These are phyloP conservation scores for Pyronema omphalodes DNA, from an alignment of 495 filamentous ascomycete species.

Conservation along the genomic window DNA sequence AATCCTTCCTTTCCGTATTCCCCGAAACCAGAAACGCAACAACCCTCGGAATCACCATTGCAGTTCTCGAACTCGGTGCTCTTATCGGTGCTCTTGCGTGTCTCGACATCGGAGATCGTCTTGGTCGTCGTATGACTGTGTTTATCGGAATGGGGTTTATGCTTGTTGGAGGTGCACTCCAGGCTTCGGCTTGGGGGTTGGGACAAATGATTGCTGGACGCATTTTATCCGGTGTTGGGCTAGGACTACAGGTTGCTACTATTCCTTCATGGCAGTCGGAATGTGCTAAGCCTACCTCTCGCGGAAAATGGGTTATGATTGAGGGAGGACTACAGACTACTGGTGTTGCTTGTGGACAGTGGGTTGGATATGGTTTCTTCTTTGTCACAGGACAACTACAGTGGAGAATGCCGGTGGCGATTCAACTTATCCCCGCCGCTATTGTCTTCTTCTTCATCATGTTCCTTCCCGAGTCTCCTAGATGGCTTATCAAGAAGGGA, in stretches of 20 bases:
- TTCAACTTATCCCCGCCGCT: slow-evolving; percentile 50
- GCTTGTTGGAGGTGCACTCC: slow-evolving; percentile 47
- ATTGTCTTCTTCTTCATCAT: slow-evolving; percentile 43
- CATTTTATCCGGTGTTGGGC: slow-evolving; percentile 49
- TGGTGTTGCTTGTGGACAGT: slow-evolving; percentile 52
- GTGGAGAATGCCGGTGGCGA: slow-evolving; percentile 59
- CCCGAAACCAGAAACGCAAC: slow-evolving; percentile 8
- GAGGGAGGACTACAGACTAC: slow-evolving; percentile 53
- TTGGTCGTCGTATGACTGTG: slow-evolving; percentile 53
- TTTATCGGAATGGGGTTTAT: slow-evolving; percentile 53
- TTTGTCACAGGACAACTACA: slow-evolving; percentile 45
- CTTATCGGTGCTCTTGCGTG: slow-evolving; percentile 50
- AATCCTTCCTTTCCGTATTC: slow-evolving; percentile 7
- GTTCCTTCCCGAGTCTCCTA: slow-evolving; percentile 51
- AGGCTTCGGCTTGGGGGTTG: slow-evolving; percentile 39
- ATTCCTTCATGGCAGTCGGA: slow-evolving; percentile 69
- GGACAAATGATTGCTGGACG: slow-evolving; percentile 48
- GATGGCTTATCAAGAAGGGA: slow-evolving; percentile 56
- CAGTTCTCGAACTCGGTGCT: slow-evolving; percentile 58
- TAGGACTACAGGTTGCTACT: slow-evolving; percentile 47
- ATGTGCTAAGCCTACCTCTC: slow-evolving; percentile 51
- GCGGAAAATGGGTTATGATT: slow-evolving; percentile 65
- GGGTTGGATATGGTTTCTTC: slow-evolving; percentile 54
- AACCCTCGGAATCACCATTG: slow-evolving; percentile 35
- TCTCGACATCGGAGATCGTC: slow-evolving; percentile 52